These are phyloP conservation scores for Trichophyton simii DNA, from an alignment of 2,329 filamentous ascomycete species.

Conservation along the genomic window DNA sequence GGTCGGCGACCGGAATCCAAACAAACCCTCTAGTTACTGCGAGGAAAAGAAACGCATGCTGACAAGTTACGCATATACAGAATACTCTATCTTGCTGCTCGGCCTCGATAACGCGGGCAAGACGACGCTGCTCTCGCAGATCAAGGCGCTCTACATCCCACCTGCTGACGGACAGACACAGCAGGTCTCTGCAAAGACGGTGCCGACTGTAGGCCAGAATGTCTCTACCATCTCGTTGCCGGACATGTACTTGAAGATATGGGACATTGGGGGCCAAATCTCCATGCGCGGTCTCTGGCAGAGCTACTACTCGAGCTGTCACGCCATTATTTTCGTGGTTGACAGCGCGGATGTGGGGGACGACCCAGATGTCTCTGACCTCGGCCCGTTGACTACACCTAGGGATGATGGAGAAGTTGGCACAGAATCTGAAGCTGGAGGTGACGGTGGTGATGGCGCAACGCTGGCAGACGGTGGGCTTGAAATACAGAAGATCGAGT, in stretches of 20 bases:
- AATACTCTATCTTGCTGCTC: conserved; percentile 93
- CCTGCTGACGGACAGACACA: conserved; percentile 26
- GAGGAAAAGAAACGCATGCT: not conserved
- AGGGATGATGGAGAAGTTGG: conserved; percentile 4
- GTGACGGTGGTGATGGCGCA: not conserved
- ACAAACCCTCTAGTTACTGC: not conserved
- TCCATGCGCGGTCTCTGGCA: conserved; percentile 85
- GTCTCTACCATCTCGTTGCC: conserved; percentile 81
- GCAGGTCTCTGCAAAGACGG: conserved; percentile 64
- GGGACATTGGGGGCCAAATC: conserved; percentile 94
- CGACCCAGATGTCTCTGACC: conserved; percentile 56
- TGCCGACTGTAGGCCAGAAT: conserved; percentile 95
- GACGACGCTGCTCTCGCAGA: conserved; percentile 93
- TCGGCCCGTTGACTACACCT: conserved; percentile 15
- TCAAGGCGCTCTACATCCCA: conserved; percentile 65
- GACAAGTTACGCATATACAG: conserved; percentile 34
- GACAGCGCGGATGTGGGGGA: conserved; percentile 81
- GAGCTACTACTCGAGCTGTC: conserved; percentile 84
- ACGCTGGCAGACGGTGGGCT: conserved; percentile 17
- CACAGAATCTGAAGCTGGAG: not conserved
- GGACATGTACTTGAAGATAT: conserved; percentile 95
- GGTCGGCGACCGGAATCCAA: conserved; percentile 38
- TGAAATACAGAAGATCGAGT: conserved; percentile 14
- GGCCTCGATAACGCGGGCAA: conserved; percentile 97
- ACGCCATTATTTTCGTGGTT: conserved; percentile 96